Percentiles rank a stretch among this genome's conserved stretches.
phyloP scores from a whole-genome alignment of 805 yeast species.

The Cyberlindnera veronae region DNA sequence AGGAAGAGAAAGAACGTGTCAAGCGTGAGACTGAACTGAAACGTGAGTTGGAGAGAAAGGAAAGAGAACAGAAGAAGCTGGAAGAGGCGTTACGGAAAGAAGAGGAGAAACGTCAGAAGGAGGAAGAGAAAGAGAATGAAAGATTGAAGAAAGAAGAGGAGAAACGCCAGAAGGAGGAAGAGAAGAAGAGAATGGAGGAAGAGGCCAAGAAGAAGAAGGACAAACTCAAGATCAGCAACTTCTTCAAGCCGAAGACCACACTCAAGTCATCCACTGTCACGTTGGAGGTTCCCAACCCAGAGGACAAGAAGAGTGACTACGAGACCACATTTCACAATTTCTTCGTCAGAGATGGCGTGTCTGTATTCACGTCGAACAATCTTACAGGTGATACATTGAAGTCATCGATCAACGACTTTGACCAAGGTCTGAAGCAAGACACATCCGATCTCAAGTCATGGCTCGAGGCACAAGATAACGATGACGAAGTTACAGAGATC shows the following conservation, averaged over 20 bases:
- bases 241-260: constrained; percentile 27
- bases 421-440: constrained; percentile 5
- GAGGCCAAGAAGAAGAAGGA: constrained; percentile 32
- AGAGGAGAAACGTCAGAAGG: constrained; percentile 27
- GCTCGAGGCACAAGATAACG: constrained; percentile 2
- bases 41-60: constrained; percentile 24
- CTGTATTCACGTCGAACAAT: constrained; percentile 18
- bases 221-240: constrained; percentile 30
- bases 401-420: constrained; percentile 11
- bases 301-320: constrained; percentile 25
- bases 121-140: constrained; percentile 19
- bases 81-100: constrained; percentile 14
- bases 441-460: constrained; percentile 9
- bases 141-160: constrained; percentile 26
- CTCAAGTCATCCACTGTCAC: constrained; percentile 15
- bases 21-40: constrained; percentile 10
- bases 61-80: constrained; percentile 25
- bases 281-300: neutral
- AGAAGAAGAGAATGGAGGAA: constrained; percentile 36
- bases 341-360: constrained; percentile 34
- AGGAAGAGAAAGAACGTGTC: constrained; percentile 22
- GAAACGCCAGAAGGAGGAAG: constrained; percentile 31
- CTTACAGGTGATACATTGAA: neutral
- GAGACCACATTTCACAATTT: constrained; percentile 23
- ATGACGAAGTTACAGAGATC: constrained; percentile 4